A percentile compares a stretch with the other conserved stretches of the same genome.
phyloP scores from a whole-genome alignment of 805 yeast genomes.

The Starmerella vaccinii region DNA sequence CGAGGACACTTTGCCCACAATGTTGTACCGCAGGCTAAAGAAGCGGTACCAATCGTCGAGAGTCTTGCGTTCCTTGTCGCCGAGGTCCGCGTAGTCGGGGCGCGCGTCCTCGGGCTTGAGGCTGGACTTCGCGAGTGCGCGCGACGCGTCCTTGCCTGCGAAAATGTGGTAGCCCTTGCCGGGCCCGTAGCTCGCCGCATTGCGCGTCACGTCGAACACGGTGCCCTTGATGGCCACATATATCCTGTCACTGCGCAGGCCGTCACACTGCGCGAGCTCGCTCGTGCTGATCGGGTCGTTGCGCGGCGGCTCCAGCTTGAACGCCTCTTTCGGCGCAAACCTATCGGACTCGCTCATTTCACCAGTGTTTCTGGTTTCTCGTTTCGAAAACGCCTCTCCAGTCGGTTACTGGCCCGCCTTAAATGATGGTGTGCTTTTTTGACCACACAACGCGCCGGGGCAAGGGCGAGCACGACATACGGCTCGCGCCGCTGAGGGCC shows the following conservation, averaged over 20 bases:
- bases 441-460: neutral
- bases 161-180: slow-evolving; percentile 62
- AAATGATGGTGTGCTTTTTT: neutral
- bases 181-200: slow-evolving; percentile 60
- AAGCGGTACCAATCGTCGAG: slow-evolving; percentile 65
- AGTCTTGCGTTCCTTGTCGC: slow-evolving; percentile 48
- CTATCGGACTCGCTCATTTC: slow-evolving; percentile 25
- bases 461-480: neutral
- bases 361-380: neutral
- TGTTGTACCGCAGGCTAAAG: slow-evolving; percentile 47
- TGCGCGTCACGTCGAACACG: slow-evolving; percentile 67
- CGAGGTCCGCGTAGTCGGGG: slow-evolving; percentile 35
- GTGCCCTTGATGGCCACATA: slow-evolving; percentile 69
- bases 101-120: slow-evolving; percentile 44
- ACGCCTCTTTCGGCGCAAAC: slow-evolving; percentile 48
- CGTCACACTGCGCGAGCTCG: slow-evolving; percentile 40
- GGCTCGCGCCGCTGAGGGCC: neutral
- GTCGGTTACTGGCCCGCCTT: neutral
- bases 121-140: slow-evolving; percentile 64
- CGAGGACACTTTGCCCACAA: slow-evolving; percentile 32
- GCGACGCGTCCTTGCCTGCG: slow-evolving; percentile 67
- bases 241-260: slow-evolving; percentile 37
- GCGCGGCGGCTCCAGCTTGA: slow-evolving; percentile 43
- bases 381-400: too few relatives aligned
- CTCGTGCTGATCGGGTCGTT: slow-evolving; percentile 36